A percentile compares a stretch with the other conserved stretches of the same genome.
phyloP scores from a whole-genome alignment of 2,329 filamentous ascomycete species.

The Fusarium setosum region DNA sequence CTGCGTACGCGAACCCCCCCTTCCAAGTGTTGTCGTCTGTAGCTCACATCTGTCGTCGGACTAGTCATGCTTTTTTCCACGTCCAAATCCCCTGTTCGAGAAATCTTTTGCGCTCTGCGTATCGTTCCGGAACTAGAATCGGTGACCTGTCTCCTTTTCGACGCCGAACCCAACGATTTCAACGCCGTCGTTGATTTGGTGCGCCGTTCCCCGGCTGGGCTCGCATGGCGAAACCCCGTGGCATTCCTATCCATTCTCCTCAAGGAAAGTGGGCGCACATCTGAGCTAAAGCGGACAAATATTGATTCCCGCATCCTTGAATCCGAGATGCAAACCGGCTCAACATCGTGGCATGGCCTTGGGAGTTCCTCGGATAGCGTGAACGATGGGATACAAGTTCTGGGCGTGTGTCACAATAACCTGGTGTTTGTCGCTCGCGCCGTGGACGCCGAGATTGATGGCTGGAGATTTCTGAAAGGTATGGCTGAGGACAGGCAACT shows the following conservation, averaged over 20 bases:
- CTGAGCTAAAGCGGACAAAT: background rate
- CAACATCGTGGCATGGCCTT: background rate
- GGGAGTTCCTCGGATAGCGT: no score
- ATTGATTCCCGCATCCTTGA: no score
- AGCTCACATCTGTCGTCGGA: background rate
- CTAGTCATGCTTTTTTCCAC: background rate
- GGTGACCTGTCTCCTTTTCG: background rate
- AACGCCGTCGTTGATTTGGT: background rate
- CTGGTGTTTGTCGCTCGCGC: background rate
- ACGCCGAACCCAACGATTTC: background rate
- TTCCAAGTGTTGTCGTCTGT: background rate
- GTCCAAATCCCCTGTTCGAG: background rate
- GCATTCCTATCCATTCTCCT: background rate
- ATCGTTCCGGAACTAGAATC: background rate
- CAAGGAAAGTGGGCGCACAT: background rate
- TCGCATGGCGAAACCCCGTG: background rate
- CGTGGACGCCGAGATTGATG: background rate
- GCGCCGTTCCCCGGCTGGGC: background rate
- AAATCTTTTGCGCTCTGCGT: background rate
- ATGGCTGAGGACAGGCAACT: background rate
- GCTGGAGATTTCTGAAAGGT: background rate
- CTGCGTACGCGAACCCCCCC: background rate
- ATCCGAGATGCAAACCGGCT: background rate
- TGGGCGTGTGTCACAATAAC: background rate
- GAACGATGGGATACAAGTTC: no score